Percentiles rank a stretch among this genome's conserved stretches.
phyloP scores from a whole-genome alignment of 176 grass and related monocot species.

The Lolium rigidum region DNA sequence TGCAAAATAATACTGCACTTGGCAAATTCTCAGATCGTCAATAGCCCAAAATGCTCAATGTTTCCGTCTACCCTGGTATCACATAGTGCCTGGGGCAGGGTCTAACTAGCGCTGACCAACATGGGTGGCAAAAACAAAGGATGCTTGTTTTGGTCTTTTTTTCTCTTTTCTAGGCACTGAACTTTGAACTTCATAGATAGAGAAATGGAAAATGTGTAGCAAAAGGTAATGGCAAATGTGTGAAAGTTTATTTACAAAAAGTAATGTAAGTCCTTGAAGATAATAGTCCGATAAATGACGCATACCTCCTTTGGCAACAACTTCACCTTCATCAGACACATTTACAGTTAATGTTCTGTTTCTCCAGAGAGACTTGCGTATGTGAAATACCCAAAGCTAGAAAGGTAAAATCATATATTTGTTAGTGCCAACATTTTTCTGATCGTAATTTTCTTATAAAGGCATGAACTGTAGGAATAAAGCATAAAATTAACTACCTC shows the following conservation, averaged over 20 bases:
- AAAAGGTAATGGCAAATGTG: background rate
- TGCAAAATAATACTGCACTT: background rate
- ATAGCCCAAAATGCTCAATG: constrained; percentile 5
- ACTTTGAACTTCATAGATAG: too few relatives aligned
- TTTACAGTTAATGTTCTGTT: constrained; percentile 1
- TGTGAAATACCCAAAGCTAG: background rate
- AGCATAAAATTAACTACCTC: background rate
- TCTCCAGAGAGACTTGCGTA: background rate
- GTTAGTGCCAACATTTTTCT: background rate
- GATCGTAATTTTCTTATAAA: background rate
- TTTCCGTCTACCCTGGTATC: background rate
- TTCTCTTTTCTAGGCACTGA: too few relatives aligned
- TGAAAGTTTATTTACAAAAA: background rate
- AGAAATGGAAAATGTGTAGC: too few relatives aligned
- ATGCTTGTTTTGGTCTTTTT: too few relatives aligned
- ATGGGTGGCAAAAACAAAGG: background rate
- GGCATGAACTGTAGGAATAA: background rate
- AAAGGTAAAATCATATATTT: constrained; percentile 7
- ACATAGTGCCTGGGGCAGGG: background rate
- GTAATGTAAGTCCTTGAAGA: background rate
- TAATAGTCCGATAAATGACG: background rate
- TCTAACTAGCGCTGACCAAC: background rate
- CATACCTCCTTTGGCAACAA: background rate
- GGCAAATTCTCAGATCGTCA: constrained; percentile 7
- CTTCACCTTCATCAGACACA: background rate